Evolutionary conservation across 2,329 filamentous ascomycete species (phyloP), one percentile per base, ranked within the genome.

Genomic region (Trichothecium roseum): DNA sequence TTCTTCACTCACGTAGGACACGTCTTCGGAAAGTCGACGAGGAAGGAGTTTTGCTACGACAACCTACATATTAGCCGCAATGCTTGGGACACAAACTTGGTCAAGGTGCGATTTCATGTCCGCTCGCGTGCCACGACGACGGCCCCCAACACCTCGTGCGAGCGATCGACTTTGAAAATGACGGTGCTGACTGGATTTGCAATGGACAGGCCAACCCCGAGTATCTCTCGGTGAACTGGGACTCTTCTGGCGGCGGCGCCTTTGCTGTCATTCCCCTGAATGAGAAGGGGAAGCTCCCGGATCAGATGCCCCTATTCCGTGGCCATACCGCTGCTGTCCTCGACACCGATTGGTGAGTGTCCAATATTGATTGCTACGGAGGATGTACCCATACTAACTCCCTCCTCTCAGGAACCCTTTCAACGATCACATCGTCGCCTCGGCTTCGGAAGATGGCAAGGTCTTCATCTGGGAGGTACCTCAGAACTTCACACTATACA

Each of bases 41-140:
- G 85, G 64, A 95, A 94, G 75, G 91, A 98, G 61, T 84, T 85
- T 74, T 95, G 88, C 71, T 98, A 96, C 66, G 91, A 98, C 63
- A 96, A 96, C 63, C 69, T 98, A 49, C 85, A 86, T 58, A 86
- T 98, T 62, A 95, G 87, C 55, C 85, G 83, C 63, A 98, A 98
- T 78, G 91, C 91, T 37, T 98, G 91, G 91, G 91, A 98, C 62
- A 95, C 88, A 53, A 98, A 98, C 67, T 69, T 98, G 55, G 75
- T 96, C 66, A 96, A 96, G 81, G 87, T 93, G 61, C 59, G 71
- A 46, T 29, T 22, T 34, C 36, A 13, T 24, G 20, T 24, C 20
- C 18, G 17, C 22, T 18, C 30, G 18, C 24, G 29, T 32, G 20
- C 6, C 20, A 24, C 20, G 18, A 28, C 32, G 13, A 34, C 32